Evolutionary conservation across 2,329 filamentous ascomycete species (phyloP), one percentile per base, ranked within the genome.

Genomic region (Epichloe hybrida): DNA sequence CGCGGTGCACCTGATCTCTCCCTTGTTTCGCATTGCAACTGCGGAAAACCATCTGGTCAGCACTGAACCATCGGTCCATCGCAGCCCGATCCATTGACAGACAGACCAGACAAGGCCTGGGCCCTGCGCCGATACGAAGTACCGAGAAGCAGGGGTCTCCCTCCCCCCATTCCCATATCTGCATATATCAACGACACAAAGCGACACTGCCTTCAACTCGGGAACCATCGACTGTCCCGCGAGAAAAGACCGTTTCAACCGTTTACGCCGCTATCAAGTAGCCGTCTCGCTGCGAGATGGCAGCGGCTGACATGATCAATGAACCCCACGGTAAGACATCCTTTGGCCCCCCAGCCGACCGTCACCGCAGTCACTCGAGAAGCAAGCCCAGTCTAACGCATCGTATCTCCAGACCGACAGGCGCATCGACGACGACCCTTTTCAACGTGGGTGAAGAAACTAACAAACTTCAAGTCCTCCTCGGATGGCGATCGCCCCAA

Each of bases 391-490:
- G 46, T 34, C 64, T 68, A 12, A 38, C 46, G 42, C 20, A 11
- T 21, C 42, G 46, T n/a, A 17, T 20, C 9, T 55, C 59, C 68
- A 89, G 85, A 89, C 66, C 79, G 81, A 58, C 75, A 76, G 57
- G 58, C 69, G 62, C 79, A 78, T 59, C 85, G 88, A 57, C 84
- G 89, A 59, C 82, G 87, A 56, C 91, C 90, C 23, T 97, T 97
- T 64, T 80, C 90, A 45, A 87, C 83, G 58, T 94, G 91, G 86
- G 88, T 98, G 74, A 95, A 90, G 75, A 90, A 90, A 62, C 79
- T 97, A 52, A 83, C 89, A 54, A 91, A 84, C 65, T 84, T 95
- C 69, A 96, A 95, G 67, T 75, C 72, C 51, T 83, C 82, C 4
- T 85, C 83, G 35, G 80, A 77, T 55, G 75, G 80, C 53, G 74